phyloP scores from a whole-genome alignment of 2,329 filamentous ascomycete species.

The Epichloe glyceriae region DNA sequence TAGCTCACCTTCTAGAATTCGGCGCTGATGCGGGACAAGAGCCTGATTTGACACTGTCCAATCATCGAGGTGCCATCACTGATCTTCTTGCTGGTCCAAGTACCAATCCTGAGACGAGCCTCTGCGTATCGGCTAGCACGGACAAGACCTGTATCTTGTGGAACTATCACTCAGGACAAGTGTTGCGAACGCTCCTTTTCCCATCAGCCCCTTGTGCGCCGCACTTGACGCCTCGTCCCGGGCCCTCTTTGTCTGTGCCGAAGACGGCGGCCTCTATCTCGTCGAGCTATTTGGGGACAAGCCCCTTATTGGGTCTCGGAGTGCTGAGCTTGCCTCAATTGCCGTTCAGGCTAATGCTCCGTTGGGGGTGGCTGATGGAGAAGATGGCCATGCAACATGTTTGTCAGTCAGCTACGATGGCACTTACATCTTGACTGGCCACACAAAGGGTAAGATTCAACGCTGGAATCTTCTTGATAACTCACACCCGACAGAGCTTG shows the following conservation, averaged over 20 bases:
- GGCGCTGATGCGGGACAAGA: constrained; percentile 44
- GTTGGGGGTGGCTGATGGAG: constrained; percentile 44
- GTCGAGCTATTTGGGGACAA: constrained; percentile 56
- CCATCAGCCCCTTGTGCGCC: constrained; percentile 56
- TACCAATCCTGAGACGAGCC: constrained; percentile 54
- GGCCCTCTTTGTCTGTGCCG: constrained; percentile 68
- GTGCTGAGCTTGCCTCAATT: constrained; percentile 40
- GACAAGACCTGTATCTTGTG: constrained; percentile 87
- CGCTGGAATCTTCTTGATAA: constrained; percentile 68
- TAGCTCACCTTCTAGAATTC: constrained; percentile 57
- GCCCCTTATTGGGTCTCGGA: constrained; percentile 39
- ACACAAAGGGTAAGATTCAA: constrained; percentile 64
- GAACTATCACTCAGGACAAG: constrained; percentile 72
- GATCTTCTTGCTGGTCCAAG: constrained; percentile 51
- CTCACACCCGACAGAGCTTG: constrained; percentile 52
- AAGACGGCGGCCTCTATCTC: constrained; percentile 68
- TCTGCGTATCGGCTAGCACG: constrained; percentile 70
- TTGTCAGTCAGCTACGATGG: constrained; percentile 72
- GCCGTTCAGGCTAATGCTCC: constrained; percentile 42
- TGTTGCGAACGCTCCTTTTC: constrained; percentile 72
- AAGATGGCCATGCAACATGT: constrained; percentile 52
- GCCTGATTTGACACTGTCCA: constrained; percentile 64
- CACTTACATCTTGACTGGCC: constrained; percentile 66
- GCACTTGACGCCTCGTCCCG: constrained; percentile 72
- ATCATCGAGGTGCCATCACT: constrained; percentile 63